Percentiles rank a stretch among this genome's conserved stretches.
phyloP scores from a whole-genome alignment of 2,329 filamentous ascomycete species.

The Geosmithia flava region DNA sequence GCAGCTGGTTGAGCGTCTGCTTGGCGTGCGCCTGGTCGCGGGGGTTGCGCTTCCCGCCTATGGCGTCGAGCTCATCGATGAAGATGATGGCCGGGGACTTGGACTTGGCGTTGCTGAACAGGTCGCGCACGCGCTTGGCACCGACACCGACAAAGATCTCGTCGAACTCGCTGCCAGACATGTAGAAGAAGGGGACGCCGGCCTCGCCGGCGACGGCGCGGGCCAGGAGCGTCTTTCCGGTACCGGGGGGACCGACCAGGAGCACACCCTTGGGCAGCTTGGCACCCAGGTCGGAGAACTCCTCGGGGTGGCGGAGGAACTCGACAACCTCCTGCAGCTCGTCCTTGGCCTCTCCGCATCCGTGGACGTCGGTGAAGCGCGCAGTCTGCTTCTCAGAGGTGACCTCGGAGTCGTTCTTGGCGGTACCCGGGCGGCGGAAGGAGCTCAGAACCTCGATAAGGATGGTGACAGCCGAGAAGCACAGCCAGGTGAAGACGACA shows the following conservation, averaged over 20 bases:
- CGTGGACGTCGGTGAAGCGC: slow-evolving; percentile 87
- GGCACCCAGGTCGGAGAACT: slow-evolving; percentile 86
- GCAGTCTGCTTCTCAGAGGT: slow-evolving; percentile 88
- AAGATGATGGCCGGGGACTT: slow-evolving; percentile 93
- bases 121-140: slow-evolving; percentile 87
- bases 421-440: slow-evolving; percentile 55
- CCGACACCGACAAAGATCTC: slow-evolving; percentile 97
- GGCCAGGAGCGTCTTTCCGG: slow-evolving; percentile 91
- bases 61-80: slow-evolving; percentile 88
- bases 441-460: slow-evolving; percentile 66
- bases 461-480: slow-evolving; percentile 67
- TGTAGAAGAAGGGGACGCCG: slow-evolving; percentile 98
- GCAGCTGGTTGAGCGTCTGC: slow-evolving; percentile 91
- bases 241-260: slow-evolving; percentile 89
- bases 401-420: slow-evolving; percentile 66
- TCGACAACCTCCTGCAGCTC: slow-evolving; percentile 95
- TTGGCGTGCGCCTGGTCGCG: slow-evolving; percentile 91
- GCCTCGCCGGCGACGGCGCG: slow-evolving; percentile 94
- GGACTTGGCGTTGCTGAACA: slow-evolving; percentile 70
- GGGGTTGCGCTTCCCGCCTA: slow-evolving; percentile 87
- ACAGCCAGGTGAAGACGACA: slow-evolving; percentile 65
- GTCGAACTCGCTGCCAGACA: slow-evolving; percentile 98
- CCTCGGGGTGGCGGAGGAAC: slow-evolving; percentile 85
- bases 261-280: slow-evolving; percentile 96
- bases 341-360: slow-evolving; percentile 96